These are phyloP conservation scores for Fusarium buxicola DNA, from an alignment of 2,329 filamentous ascomycete species.

Conservation along the genomic window DNA sequence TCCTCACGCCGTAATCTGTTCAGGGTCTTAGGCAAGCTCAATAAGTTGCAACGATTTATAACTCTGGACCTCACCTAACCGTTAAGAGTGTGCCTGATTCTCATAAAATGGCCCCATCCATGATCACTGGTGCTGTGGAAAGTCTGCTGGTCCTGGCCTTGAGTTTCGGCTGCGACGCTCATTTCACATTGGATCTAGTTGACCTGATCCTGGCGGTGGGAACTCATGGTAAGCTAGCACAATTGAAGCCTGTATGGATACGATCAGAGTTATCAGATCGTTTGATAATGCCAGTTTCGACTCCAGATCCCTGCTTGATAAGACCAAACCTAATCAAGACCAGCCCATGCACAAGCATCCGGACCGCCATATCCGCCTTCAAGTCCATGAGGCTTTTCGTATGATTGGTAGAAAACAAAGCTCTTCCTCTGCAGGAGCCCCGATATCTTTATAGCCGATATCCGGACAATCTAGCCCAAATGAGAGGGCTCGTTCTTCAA, in stretches of 20 bases:
- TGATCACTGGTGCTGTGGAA: not conserved
- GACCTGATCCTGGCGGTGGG: slow-evolving; percentile 6
- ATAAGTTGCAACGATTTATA: no score
- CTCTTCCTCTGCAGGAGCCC: no score
- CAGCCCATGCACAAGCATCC: no score
- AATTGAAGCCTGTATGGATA: not conserved
- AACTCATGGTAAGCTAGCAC: not conserved
- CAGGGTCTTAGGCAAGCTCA: no score
- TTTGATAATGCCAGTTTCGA: slow-evolving; percentile 15
- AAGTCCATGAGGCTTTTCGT: no score
- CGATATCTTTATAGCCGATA: slow-evolving; percentile 1
- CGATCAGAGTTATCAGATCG: slow-evolving; percentile 30
- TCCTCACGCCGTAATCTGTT: no score
- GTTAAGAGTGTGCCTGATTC: not conserved
- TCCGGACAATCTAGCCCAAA: slow-evolving; percentile 1
- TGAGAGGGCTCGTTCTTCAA: slow-evolving; percentile 1
- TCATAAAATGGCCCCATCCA: not conserved
- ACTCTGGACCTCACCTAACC: no score
- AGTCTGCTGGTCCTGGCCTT: not conserved
- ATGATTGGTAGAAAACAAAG: no score
- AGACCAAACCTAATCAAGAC: no score
- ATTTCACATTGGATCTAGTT: slow-evolving; percentile 3
- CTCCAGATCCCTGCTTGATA: no score
- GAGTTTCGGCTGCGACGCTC: slow-evolving; percentile 2
- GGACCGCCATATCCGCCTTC: no score